Base-by-base conservation (phyloP, 1,284 basidiomycete genomes). In the Leccinum angustisporum region DNA sequence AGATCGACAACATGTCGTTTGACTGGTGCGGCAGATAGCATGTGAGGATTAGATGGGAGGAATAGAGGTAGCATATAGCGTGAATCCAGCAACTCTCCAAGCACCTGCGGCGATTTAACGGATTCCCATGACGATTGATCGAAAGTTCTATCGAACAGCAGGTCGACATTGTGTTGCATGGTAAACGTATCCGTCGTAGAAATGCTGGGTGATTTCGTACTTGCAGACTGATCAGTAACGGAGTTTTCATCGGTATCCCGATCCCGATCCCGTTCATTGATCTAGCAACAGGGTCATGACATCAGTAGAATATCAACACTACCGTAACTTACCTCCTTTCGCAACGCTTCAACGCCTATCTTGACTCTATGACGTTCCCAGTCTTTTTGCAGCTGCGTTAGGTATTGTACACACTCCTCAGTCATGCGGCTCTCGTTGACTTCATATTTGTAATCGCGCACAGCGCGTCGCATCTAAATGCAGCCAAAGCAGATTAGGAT, bases 401-500 rank as follows among this genome's bases (percentile, higher is more conserved):
- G 84, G 72, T 98, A 98, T 77, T 97, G 94, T 54, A 86, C 79
- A 71, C 96, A 98, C 74, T 99, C 97, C 27, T 97, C 94, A 6
- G 89, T 91, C 93, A 99, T 97, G 63, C 85, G 84, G 2, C 86
- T 82, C 77, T 99, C 97, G 70, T 91, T 91, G 56, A 98, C 90
- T 78, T 98, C 96, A 73, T 94, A 98, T 67, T 91, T 90, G 78
- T 99, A 99, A 70, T 98, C 96, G 56, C 90, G 86, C 25, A 96
- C 91, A 31, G 95, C 95, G 40, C 93, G 86, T 54, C 94, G 87
- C 89, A 99, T 95, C 88, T 92, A 30, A 46, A 55, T 48, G 16
- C 50, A 50, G 55, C 38, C 53, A 57, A 50, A 33, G 5, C n/a
- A 36, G 25, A 55, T 53, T 54, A 62, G 36, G 36, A 36, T 62